Conservation (phyloP, 768 basidiomycete species). For the Russula virescens region DNA sequence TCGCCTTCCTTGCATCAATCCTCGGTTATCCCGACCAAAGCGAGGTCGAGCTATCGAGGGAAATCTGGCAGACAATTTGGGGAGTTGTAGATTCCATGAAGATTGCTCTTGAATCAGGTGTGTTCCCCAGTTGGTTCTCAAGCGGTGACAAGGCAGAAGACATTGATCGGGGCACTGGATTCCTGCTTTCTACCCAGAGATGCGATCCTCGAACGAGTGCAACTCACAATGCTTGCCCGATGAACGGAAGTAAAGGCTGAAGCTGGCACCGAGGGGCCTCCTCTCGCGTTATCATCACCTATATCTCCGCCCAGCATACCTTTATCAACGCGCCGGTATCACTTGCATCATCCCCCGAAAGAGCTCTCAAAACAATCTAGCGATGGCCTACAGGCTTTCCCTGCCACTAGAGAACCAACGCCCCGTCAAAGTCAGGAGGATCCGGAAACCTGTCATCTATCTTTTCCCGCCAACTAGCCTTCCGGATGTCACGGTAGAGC, state of each 20-base stretch:
- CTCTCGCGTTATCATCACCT: not conserved
- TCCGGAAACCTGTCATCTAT: conserved; percentile 16
- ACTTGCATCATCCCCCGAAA: not conserved
- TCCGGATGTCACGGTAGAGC: conserved; percentile 4
- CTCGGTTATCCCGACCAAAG: not conserved
- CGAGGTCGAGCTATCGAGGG: not conserved
- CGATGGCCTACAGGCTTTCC: too few species aligned
- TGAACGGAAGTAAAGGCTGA: too few species aligned
- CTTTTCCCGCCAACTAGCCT: conserved; percentile 8
- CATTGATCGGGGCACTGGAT: not conserved
- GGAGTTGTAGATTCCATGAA: not conserved
- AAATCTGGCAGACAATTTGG: not conserved
- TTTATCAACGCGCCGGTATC: not conserved
- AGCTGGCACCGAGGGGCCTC: too few species aligned
- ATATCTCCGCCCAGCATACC: not conserved
- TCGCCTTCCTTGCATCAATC: not conserved
- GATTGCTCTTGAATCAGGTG: conserved; percentile 1
- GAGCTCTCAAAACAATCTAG: not conserved
- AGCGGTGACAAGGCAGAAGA: not conserved
- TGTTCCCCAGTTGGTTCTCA: too few species aligned
- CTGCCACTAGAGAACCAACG: too few species aligned
- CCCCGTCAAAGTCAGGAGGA: too few species aligned
- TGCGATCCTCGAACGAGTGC: not conserved
- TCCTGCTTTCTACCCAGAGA: not conserved
- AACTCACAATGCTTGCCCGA: not conserved